phyloP scores from a whole-genome alignment of 129 eudicot genomes.

The Saussurea involucrata region DNA sequence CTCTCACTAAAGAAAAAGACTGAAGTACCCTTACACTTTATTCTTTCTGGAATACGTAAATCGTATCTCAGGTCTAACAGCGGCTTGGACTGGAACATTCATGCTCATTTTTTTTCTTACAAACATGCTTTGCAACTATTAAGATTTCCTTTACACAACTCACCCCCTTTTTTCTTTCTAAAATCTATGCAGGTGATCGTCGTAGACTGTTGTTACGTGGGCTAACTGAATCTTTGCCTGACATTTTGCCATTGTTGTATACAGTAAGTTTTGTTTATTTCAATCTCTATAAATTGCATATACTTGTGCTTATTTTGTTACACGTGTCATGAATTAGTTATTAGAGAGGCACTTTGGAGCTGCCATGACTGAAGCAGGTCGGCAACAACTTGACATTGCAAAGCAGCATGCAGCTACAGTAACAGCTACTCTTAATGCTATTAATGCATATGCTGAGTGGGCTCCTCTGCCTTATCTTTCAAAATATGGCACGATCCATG shows the following conservation, averaged over 20 bases:
- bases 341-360: constrained; percentile 96
- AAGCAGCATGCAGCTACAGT: constrained; percentile 92
- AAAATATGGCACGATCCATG: constrained; percentile 76
- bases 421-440: constrained; percentile 75
- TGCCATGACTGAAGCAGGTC: constrained; percentile 90
- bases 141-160: background rate
- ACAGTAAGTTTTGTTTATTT: constrained; percentile 51
- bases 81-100: background rate
- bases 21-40: too few relatives aligned
- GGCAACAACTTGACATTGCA: constrained; percentile 72
- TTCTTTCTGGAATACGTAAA: too few relatives aligned
- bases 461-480: constrained; percentile 89
- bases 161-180: background rate
- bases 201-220: constrained; percentile 90
- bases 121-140: background rate
- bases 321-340: constrained; percentile 39
- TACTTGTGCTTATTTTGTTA: constrained; percentile 11
- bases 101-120: background rate
- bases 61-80: too few relatives aligned
- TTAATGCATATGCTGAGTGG: constrained; percentile 99
- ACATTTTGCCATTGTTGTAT: constrained; percentile 77
- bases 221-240: constrained; percentile 80
- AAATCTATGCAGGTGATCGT: constrained; percentile 66
- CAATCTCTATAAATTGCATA: background rate
- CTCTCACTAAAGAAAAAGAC: too few relatives aligned